phyloP scores from a whole-genome alignment of 768 basidiomycete species.

The Leccinellum rugosiceps region DNA sequence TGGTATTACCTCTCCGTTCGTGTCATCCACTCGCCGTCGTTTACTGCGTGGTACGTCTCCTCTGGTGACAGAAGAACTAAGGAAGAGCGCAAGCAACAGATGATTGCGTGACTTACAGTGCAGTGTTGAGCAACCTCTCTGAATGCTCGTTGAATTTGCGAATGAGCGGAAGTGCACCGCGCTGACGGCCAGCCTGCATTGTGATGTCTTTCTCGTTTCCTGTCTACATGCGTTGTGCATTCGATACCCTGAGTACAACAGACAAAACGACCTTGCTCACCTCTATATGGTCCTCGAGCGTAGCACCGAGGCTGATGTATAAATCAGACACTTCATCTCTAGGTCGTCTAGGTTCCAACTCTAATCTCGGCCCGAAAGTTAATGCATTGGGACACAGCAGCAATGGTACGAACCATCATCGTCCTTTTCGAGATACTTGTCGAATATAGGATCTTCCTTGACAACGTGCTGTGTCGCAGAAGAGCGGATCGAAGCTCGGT shows the following conservation, averaged over 20 bases:
- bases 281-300: conserved; percentile 87
- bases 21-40: conserved; percentile 49
- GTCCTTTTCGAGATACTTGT: conserved; percentile 92
- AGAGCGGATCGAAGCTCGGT: conserved; percentile 89
- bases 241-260: neutral
- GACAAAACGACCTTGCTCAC: conserved; percentile 36
- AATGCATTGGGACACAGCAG: neutral
- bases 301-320: conserved; percentile 84
- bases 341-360: conserved; percentile 71
- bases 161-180: conserved; percentile 86
- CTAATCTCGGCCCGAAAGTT: conserved; percentile 34
- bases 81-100: neutral
- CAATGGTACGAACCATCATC: conserved; percentile 71
- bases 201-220: conserved; percentile 89
- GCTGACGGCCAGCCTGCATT: conserved; percentile 92
- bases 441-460: conserved; percentile 90
- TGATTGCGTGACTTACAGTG: conserved; percentile 48
- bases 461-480: conserved; percentile 81
- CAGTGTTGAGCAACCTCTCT: conserved; percentile 79
- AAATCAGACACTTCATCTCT: conserved; percentile 67
- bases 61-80: conserved; percentile 25
- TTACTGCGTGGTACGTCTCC: conserved; percentile 60
- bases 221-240: conserved; percentile 45
- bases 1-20: conserved; percentile 41
- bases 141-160: conserved; percentile 98